phyloP scores from a whole-genome alignment of 176 grass and related monocot genomes.

The Oryza nivara region DNA sequence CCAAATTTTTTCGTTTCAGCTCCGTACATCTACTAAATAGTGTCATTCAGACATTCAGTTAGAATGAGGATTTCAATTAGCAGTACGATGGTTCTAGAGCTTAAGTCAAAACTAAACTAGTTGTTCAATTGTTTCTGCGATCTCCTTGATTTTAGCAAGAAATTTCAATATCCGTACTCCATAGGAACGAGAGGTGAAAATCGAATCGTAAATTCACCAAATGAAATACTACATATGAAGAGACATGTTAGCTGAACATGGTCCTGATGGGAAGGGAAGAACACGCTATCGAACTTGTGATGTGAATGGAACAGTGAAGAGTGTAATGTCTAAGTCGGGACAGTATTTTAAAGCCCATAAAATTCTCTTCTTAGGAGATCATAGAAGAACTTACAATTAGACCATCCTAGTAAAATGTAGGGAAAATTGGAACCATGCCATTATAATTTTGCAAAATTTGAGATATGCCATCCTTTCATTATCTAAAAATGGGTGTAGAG shows the following conservation, averaged over 20 bases:
- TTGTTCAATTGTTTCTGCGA: background rate
- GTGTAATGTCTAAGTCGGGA: too few relatives aligned
- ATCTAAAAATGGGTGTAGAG: too few relatives aligned
- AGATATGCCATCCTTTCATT: too few relatives aligned
- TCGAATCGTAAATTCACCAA: background rate
- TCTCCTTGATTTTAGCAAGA: background rate
- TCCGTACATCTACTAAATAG: background rate
- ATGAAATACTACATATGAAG: background rate
- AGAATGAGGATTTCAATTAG: background rate
- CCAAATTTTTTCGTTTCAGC: background rate
- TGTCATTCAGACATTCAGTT: background rate
- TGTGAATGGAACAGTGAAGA: background rate
- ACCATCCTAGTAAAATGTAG: too few relatives aligned
- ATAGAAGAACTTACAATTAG: background rate
- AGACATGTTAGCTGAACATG: background rate
- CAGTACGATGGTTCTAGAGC: background rate
- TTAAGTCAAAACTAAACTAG: background rate
- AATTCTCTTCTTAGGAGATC: background rate
- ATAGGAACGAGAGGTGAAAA: background rate
- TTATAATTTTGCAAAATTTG: too few relatives aligned
- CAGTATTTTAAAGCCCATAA: too few relatives aligned
- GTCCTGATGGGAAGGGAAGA: background rate
- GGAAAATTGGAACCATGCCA: too few relatives aligned
- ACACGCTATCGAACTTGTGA: background rate
- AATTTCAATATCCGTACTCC: background rate